Evolutionary conservation across 2,329 filamentous ascomycete species (phyloP).

Genomic region (Fusarium multiceps): DNA sequence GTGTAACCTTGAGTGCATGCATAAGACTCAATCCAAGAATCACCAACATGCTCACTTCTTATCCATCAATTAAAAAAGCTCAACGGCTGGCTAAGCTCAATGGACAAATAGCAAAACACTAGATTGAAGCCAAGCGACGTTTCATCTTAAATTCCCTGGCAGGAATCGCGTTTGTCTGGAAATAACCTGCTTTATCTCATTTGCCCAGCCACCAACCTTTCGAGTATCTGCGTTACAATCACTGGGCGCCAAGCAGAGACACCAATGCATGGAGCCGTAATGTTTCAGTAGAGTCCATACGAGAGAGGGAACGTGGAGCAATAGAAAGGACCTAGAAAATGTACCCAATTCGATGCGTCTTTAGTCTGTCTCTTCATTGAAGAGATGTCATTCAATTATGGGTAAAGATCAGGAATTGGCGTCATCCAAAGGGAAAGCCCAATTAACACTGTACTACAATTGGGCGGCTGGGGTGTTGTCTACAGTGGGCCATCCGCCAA

Average conservation of each 20-base stretch:
- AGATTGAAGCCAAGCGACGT: conserved; percentile 4
- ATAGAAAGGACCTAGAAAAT: neutral
- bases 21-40: neutral
- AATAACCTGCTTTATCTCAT: conserved; percentile 2
- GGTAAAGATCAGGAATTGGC: neutral
- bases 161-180: neutral
- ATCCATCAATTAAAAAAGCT: neutral
- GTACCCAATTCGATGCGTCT: neutral
- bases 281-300: conserved; percentile 4
- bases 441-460: conserved; percentile 15
- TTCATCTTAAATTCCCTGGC: conserved; percentile 21
- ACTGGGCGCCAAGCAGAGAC: neutral
- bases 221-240: conserved; percentile 6
- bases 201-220: conserved; percentile 6
- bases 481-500: conserved; percentile 11
- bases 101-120: conserved; percentile 8
- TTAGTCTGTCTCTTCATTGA: neutral
- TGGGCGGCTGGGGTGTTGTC: conserved; percentile 9
- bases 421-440: neutral
- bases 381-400: neutral
- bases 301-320: conserved; percentile 5
- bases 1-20: conserved; percentile 13
- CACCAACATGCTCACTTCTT: neutral
- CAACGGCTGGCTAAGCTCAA: conserved; percentile 11
- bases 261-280: conserved; percentile 2